phyloP scores from a whole-genome alignment of 2,329 filamentous ascomycete species.

The Chaetoscypha palmicola region DNA sequence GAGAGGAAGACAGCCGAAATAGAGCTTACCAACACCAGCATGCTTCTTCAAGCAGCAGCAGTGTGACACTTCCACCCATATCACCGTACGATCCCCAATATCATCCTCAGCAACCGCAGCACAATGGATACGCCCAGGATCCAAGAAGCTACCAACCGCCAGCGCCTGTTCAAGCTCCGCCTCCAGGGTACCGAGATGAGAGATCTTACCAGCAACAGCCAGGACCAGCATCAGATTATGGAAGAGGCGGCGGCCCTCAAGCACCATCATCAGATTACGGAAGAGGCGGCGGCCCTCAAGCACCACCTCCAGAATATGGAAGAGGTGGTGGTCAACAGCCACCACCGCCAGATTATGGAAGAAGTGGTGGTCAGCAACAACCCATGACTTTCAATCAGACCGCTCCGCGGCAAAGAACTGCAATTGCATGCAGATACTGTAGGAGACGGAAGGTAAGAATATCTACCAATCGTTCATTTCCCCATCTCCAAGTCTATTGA shows the following conservation, averaged over 20 bases:
- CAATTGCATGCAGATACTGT: slow-evolving; percentile 55
- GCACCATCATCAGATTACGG: no score
- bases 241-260: no score
- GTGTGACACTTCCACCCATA: slow-evolving; percentile 28
- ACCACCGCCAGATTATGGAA: slow-evolving; percentile 1
- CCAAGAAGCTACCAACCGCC: slow-evolving; percentile 21
- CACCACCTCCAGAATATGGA: not conserved
- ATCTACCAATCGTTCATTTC: no score
- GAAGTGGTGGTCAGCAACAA: slow-evolving; percentile 17
- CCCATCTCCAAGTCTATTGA: not conserved
- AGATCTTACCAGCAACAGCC: slow-evolving; percentile 7
- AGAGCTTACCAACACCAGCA: slow-evolving; percentile 27
- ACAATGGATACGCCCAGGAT: slow-evolving; percentile 19
- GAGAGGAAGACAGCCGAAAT: slow-evolving; percentile 30
- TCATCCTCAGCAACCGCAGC: slow-evolving; percentile 23
- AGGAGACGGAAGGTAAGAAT: slow-evolving; percentile 48
- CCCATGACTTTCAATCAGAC: slow-evolving; percentile 36
- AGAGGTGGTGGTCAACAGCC: not conserved
- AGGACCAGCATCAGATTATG: not conserved
- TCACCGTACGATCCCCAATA: slow-evolving; percentile 28
- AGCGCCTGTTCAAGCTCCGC: slow-evolving; percentile 5
- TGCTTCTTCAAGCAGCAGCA: slow-evolving; percentile 19
- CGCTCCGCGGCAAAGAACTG: slow-evolving; percentile 52
- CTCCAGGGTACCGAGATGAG: slow-evolving; percentile 23
- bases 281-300: no score